Conservation (phyloP, 2,329 filamentous ascomycete genomes). For the Botrytis cinerea region DNA sequence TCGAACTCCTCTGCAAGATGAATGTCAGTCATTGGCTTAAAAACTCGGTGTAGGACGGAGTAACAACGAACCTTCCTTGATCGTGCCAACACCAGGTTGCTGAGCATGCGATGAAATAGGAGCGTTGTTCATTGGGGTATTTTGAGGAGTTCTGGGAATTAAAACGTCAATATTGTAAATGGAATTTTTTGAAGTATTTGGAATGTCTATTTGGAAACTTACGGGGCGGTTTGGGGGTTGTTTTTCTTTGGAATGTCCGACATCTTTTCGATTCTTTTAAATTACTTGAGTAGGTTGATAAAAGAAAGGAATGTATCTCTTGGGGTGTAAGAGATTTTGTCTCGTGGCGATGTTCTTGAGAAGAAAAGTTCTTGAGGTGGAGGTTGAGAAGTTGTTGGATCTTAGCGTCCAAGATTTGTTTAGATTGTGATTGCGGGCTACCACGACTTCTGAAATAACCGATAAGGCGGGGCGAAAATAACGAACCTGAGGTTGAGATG, state of each 20-base stretch:
- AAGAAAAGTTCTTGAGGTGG: constrained; percentile 25
- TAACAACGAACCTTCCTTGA: constrained; percentile 83
- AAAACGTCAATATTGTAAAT: constrained; percentile 7
- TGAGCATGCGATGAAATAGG: constrained; percentile 97
- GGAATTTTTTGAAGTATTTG: constrained; percentile 13
- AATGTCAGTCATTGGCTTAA: constrained; percentile 32
- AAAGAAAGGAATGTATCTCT: constrained; percentile 12
- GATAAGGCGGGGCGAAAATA: constrained; percentile 26
- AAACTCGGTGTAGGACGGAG: constrained; percentile 38
- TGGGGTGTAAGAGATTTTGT: constrained; percentile 21
- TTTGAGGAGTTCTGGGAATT: constrained; percentile 84
- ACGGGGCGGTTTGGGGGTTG: constrained; percentile 60
- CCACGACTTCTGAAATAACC: constrained; percentile 21
- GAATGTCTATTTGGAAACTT: constrained; percentile 45
- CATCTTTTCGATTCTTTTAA: constrained; percentile 47
- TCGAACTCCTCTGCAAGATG: constrained; percentile 77
- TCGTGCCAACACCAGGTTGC: constrained; percentile 89
- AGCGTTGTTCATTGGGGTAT: constrained; percentile 92
- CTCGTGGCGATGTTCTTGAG: constrained; percentile 22
- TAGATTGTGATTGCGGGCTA: constrained; percentile 25
- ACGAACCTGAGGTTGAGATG: constrained; percentile 19
- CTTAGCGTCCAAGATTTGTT: constrained; percentile 25
- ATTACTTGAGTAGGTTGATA: constrained; percentile 8
- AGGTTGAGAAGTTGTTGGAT: constrained; percentile 26
- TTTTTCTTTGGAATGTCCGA: constrained; percentile 66